Evolutionary conservation across 1,284 basidiomycete species (phyloP).

Genomic region (Marasmius fiardii): DNA sequence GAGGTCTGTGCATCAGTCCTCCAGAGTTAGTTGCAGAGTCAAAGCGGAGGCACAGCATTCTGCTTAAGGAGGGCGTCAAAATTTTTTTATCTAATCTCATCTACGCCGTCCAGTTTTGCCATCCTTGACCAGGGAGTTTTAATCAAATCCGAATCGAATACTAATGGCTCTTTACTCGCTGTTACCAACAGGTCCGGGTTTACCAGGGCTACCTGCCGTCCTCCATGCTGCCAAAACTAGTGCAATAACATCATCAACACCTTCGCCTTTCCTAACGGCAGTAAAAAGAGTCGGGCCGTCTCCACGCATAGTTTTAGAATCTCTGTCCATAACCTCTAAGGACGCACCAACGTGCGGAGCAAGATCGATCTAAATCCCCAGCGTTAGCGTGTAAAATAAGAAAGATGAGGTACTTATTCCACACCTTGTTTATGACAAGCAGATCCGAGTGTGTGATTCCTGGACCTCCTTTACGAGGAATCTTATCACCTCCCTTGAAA

Average conservation of each 20-base stretch:
- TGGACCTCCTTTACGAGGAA: conserved; percentile 96
- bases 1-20: background rate
- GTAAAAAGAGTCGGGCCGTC: conserved; percentile 93
- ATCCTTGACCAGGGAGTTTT: no score
- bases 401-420: conserved; percentile 6
- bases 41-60: no score
- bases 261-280: conserved; percentile 77
- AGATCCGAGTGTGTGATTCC: conserved; percentile 96
- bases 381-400: background rate
- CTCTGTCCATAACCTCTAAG: conserved; percentile 92
- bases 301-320: conserved; percentile 91
- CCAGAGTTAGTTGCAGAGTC: no score
- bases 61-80: no score
- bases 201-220: conserved; percentile 70
- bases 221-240: conserved; percentile 88
- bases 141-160: background rate
- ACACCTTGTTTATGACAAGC: conserved; percentile 91
- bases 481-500: conserved; percentile 89
- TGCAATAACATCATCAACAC: conserved; percentile 81
- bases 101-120: no score
- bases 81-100: background rate
- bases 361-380: conserved; percentile 71
- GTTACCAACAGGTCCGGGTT: conserved; percentile 44
- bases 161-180: background rate
- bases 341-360: conserved; percentile 93